phyloP scores from a whole-genome alignment of 345 rosid species.

The Camelina hispida region DNA sequence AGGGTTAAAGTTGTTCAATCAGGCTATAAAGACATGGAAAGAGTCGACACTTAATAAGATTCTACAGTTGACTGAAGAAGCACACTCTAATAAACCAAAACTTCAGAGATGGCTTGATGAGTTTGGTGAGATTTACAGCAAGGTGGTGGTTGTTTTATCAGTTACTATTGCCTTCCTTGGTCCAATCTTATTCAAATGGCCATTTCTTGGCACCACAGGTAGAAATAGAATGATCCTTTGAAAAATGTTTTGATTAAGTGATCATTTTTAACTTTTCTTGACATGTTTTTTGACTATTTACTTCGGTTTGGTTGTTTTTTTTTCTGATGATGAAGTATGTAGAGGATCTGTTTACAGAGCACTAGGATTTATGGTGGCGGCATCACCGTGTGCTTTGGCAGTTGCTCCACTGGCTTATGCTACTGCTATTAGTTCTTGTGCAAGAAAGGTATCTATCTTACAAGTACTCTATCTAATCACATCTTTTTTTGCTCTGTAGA shows the following conservation, averaged over 20 bases:
- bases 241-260: background rate
- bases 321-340: slow-evolving; percentile 54
- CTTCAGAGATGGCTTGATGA: slow-evolving; percentile 94
- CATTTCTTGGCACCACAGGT: slow-evolving; percentile 77
- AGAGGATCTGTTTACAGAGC: slow-evolving; percentile 89
- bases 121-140: slow-evolving; percentile 86
- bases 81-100: slow-evolving; percentile 76
- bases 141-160: slow-evolving; percentile 78
- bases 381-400: slow-evolving; percentile 89
- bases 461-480: no score
- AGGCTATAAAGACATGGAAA: slow-evolving; percentile 78
- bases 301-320: slow-evolving; percentile 1
- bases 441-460: slow-evolving; percentile 60
- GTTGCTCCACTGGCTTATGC: slow-evolving; percentile 95
- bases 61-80: slow-evolving; percentile 88
- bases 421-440: slow-evolving; percentile 86
- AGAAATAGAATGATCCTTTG: slow-evolving; percentile 44
- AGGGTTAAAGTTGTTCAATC: background rate
- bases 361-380: slow-evolving; percentile 85
- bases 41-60: slow-evolving; percentile 83
- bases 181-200: slow-evolving; percentile 84
- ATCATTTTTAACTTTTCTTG: background rate
- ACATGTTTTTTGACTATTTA: background rate
- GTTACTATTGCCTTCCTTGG: slow-evolving; percentile 71
- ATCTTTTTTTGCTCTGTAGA: background rate